phyloP scores from a whole-genome alignment of 2,329 filamentous ascomycete species.

The Diaporthe ampelina region DNA sequence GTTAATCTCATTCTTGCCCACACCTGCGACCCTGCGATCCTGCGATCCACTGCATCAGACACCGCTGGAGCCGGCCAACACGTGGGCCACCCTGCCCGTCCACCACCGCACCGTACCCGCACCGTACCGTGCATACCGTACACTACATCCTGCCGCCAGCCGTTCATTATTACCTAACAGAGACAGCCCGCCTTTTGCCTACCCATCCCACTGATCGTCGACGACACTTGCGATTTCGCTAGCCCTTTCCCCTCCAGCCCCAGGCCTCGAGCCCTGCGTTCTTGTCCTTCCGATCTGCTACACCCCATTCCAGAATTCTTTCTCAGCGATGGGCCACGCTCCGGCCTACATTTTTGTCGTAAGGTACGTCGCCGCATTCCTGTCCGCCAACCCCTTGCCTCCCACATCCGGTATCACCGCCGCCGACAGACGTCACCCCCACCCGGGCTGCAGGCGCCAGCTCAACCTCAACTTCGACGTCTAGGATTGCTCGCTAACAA shows the following conservation, averaged over 20 bases:
- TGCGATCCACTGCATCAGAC: constrained; percentile 8
- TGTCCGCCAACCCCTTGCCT: constrained; percentile 1
- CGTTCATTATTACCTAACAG: constrained; percentile 20
- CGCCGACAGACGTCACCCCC: neutral
- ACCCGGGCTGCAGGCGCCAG: neutral
- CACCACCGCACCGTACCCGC: constrained; percentile 19
- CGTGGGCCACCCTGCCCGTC: constrained; percentile 31
- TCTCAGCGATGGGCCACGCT: constrained; percentile 58
- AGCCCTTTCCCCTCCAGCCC: constrained; percentile 12
- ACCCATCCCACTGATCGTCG: constrained; percentile 1
- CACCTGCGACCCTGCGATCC: too few species aligned
- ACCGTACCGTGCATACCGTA: constrained; percentile 11
- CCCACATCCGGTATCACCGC: constrained; percentile 6
- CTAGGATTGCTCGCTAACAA: constrained; percentile 15
- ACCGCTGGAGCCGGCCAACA: constrained; percentile 23
- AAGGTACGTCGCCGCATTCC: constrained; percentile 53
- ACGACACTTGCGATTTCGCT: constrained; percentile 23
- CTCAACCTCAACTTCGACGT: constrained; percentile 5
- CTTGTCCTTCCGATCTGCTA: constrained; percentile 1
- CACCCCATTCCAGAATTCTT: neutral
- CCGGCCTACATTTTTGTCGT: constrained; percentile 66
- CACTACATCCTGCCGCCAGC: constrained; percentile 5
- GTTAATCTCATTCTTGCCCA: constrained; percentile 12
- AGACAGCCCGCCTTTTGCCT: constrained; percentile 2
- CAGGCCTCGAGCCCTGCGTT: constrained; percentile 11